Evolutionary conservation across 1,284 basidiomycete genomes (phyloP).

Genomic region (Entoloma clypeatum): DNA sequence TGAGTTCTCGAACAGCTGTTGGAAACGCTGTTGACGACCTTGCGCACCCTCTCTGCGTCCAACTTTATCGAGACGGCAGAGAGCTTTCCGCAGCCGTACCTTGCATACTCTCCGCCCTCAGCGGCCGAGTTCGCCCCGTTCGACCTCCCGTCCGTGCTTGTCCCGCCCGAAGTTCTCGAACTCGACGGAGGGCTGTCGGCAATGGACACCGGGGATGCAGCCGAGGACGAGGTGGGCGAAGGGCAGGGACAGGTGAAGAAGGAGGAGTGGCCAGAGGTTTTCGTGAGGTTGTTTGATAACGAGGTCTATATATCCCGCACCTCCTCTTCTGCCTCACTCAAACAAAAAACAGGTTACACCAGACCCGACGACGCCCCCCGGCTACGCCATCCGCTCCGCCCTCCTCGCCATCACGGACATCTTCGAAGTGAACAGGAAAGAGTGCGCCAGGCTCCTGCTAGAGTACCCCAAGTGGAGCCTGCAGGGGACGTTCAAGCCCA

Average conservation of each 20-base stretch:
- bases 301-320: slow-evolving; percentile 45
- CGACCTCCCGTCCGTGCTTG: slow-evolving; percentile 72
- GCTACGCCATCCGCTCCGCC: slow-evolving; percentile 77
- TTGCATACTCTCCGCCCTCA: slow-evolving; percentile 45
- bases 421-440: slow-evolving; percentile 96
- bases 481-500: slow-evolving; percentile 80
- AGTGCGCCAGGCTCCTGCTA: slow-evolving; percentile 84
- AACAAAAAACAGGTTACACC: slow-evolving; percentile 62
- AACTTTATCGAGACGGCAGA: slow-evolving; percentile 54
- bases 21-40: slow-evolving; percentile 53
- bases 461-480: slow-evolving; percentile 86
- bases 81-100: slow-evolving; percentile 68
- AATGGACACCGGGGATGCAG: slow-evolving; percentile 57
- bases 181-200: no score
- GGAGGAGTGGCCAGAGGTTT: slow-evolving; percentile 76
- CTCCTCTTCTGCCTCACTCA: not conserved
- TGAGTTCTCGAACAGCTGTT: slow-evolving; percentile 45
- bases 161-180: slow-evolving; percentile 85
- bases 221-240: no score
- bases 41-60: slow-evolving; percentile 50
- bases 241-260: slow-evolving; percentile 64
- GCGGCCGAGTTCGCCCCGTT: slow-evolving; percentile 48
- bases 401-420: slow-evolving; percentile 86
- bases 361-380: slow-evolving; percentile 64
- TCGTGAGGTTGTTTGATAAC: slow-evolving; percentile 73